Conservation (phyloP, 345 rosid species). For the Mercurialis annua region DNA sequence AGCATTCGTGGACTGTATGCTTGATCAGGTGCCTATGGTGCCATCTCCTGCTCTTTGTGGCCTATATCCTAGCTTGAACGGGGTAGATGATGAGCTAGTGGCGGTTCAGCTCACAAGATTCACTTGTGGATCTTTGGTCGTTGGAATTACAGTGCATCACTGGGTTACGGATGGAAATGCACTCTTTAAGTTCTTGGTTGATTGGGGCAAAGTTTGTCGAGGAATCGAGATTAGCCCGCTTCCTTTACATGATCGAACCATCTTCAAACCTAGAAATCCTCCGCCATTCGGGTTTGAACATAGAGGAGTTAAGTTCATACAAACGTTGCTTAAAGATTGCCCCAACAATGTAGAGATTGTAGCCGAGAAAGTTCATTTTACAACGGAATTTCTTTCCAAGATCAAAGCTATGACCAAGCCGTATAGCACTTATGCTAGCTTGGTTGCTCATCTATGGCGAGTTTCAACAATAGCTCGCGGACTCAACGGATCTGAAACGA, state of each 20-base stretch:
- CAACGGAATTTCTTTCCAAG: slow-evolving; percentile 25
- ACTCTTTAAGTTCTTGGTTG: slow-evolving; percentile 26
- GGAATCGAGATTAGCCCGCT: slow-evolving; percentile 22
- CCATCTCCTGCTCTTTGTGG: slow-evolving; percentile 23
- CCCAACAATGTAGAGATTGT: slow-evolving; percentile 6
- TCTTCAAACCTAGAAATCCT: slow-evolving; percentile 23
- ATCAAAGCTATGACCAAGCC: slow-evolving; percentile 24
- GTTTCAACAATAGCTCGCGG: slow-evolving; percentile 25
- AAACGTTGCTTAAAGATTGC: slow-evolving; percentile 1
- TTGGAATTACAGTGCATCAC: slow-evolving; percentile 33
- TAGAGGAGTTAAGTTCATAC: slow-evolving; percentile 19
- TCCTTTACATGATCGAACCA: slow-evolving; percentile 24
- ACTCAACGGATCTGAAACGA: slow-evolving; percentile 17
- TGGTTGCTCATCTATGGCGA: slow-evolving; percentile 35
- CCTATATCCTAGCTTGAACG: slow-evolving; percentile 31
- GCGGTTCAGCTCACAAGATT: slow-evolving; percentile 35
- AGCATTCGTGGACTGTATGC: neutral
- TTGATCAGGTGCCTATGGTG: slow-evolving; percentile 16
- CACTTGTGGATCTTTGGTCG: slow-evolving; percentile 28
- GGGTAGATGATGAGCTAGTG: slow-evolving; percentile 25
- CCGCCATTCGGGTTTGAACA: slow-evolving; percentile 22
- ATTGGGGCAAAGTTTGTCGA: slow-evolving; percentile 31
- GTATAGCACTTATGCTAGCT: slow-evolving; percentile 24
- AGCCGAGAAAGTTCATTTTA: slow-evolving; percentile 24
- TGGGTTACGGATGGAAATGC: slow-evolving; percentile 28